Base-by-base conservation (phyloP, 2,329 filamentous ascomycete species). In the Albifimbria verrucaria region DNA sequence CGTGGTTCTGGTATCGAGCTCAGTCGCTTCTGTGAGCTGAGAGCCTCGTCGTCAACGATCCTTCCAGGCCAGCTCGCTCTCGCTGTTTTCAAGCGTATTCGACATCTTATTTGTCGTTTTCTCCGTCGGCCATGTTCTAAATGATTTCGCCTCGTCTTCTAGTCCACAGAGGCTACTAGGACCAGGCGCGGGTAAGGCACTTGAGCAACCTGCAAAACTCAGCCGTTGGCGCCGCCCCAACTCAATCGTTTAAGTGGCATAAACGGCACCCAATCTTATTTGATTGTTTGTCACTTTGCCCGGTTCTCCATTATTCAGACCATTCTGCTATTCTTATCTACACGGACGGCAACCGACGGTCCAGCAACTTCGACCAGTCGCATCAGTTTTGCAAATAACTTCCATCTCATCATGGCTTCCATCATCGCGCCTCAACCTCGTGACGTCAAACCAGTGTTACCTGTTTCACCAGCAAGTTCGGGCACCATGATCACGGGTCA, bases 401-500 rank as follows among this genome's bases (percentile, higher is more conserved):
- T 12, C n/a, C n/a, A n/a, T n/a, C n/a, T 57, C 57, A 62, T 52
- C 59, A 65, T 65, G 63, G 63, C 63, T 49, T 64, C 63, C 46
- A 49, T 63, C 56, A 53, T 62, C 56, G 56, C 59, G 43, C 53
- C 58, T 24, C 58, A 59, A 48, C 58, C 58, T 47, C 58, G 57
- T 55, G 61, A 59, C 56, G 51, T 65, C 45, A 72, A 70, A 61
- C 62, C 68, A 48, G 62, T 66, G 44, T 62, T 74, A 45, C 67
- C 72, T 54, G 66, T 72, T 49, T 69, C 73, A 44, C 71, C 70
- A 55, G 65, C 71, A 48, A 70, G 68, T 57, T 66, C 67, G 46
- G 64, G 69, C 55, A 67, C 66, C 59, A 77, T 79, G 75, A 68
- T 72, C 43, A 64, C 72, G 50, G 60, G 64, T 32, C 74, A 77